Base-by-base conservation (phyloP, 2,329 filamentous ascomycete genomes). In the Bertia moriformis region DNA sequence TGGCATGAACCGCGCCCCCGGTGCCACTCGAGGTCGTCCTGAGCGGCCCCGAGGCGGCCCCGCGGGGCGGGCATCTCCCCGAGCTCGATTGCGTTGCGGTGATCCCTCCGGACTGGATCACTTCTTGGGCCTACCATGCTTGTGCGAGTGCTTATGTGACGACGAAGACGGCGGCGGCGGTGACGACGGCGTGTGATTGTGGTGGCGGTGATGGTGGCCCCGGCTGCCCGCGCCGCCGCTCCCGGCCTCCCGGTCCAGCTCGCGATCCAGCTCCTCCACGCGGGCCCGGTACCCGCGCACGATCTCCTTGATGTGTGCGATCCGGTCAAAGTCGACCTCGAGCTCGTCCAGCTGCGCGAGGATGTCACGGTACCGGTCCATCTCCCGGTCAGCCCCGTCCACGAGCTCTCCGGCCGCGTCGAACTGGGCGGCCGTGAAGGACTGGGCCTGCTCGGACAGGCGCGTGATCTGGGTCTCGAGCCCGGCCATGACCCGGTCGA, bases 261-360 rank as follows among this genome's bases (percentile, higher is more conserved):
- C 69, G 42, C 67, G 65, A 49, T 94, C 86, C 47, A 94, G 63
- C 43, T 74, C 73, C 58, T 93, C 87, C 35, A 95, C 84, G 44
- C 88, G 73, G 37, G 77, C 73, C 45, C 86, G 78, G 56, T 88
- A 93, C n/a, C 77, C 74, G 53, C 83, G 82, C 43, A 96, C 88
- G 50, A 96, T 95, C 54, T 95, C 88, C 50, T 86, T 78, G 48
- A 98, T 93, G 51, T 88, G 79, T 42, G 76, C 71, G 50, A 96
- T 91, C 56, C 89, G 84, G 54, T 93, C 84, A 59, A 95, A 93
- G 59, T 98, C 89, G 48, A 80, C 73, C 60, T 96, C 87, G 43
- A 96, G 71, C 61, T 94, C 87, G 58, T 95, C 88, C 52, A 95
- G 85, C 58, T 94, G 85, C 42, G 74, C 69, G 45, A 95, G 67